These are phyloP conservation scores for Clavispora santaluciae DNA, from an alignment of 805 yeast species.

Conservation along the genomic window DNA sequence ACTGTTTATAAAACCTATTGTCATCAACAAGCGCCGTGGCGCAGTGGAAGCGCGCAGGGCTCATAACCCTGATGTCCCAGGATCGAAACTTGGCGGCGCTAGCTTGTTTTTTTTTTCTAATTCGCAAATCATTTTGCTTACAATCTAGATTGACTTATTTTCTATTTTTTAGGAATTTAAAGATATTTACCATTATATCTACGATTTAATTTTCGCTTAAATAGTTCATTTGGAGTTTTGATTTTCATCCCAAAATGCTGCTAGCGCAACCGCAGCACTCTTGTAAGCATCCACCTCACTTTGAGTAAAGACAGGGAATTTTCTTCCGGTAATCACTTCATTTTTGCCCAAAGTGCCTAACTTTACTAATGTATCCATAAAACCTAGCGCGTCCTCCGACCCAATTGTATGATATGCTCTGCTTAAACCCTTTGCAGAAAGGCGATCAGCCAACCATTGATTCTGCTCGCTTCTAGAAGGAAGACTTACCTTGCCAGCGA, in stretches of 20 bases:
- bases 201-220: background rate
- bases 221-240: background rate
- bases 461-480: slow-evolving; percentile 48
- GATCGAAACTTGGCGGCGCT: slow-evolving; percentile 14
- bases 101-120: slow-evolving; percentile 3
- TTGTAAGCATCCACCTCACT: slow-evolving; percentile 8
- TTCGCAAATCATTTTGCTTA: background rate
- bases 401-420: slow-evolving; percentile 44
- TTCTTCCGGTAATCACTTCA: slow-evolving; percentile 4
- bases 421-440: slow-evolving; percentile 36
- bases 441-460: slow-evolving; percentile 35
- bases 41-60: slow-evolving; percentile 15
- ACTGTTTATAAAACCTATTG: no score
- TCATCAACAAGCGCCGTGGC: slow-evolving; percentile 17
- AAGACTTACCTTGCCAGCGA: slow-evolving; percentile 48
- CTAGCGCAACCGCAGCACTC: slow-evolving; percentile 3
- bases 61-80: slow-evolving; percentile 14
- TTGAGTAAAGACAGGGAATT: slow-evolving; percentile 10
- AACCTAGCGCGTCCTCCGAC: slow-evolving; percentile 23
- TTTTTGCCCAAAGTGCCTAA: slow-evolving; percentile 13
- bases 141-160: background rate
- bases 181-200: background rate
- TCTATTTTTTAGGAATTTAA: background rate
- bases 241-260: slow-evolving; percentile 8
- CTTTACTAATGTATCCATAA: slow-evolving; percentile 17